Evolutionary conservation across 805 yeast species (phyloP).

Genomic region (Pichia deserticola): DNA sequence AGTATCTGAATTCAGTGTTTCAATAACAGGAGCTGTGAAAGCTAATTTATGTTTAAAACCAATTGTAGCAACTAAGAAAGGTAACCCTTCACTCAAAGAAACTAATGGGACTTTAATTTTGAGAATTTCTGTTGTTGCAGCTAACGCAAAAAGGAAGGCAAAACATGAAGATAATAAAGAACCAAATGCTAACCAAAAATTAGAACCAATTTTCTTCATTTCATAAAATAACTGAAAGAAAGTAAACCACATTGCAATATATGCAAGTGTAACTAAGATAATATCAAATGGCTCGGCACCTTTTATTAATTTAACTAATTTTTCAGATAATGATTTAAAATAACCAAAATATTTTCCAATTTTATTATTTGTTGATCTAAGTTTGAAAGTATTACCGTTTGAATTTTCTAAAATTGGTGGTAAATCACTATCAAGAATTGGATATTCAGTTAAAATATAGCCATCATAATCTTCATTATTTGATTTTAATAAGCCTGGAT

Average conservation of each 20-base stretch:
- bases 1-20: conserved; percentile 27
- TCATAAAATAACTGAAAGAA: conserved; percentile 66
- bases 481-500: conserved; percentile 34
- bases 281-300: conserved; percentile 86
- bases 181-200: conserved; percentile 78
- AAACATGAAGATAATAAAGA: conserved; percentile 71
- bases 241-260: conserved; percentile 82
- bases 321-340: conserved; percentile 32
- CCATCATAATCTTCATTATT: conserved; percentile 34
- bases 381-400: conserved; percentile 53
- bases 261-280: conserved; percentile 69
- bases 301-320: conserved; percentile 39
- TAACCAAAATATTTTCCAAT: conserved; percentile 51
- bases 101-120: conserved; percentile 60
- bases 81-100: conserved; percentile 82
- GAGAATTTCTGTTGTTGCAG: conserved; percentile 48
- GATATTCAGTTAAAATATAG: conserved; percentile 29
- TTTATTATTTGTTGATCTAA: conserved; percentile 45
- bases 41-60: conserved; percentile 85
- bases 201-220: conserved; percentile 73
- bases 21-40: conserved; percentile 54
- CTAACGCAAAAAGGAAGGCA: conserved; percentile 76
- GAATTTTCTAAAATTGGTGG: conserved; percentile 23
- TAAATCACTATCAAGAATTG: conserved; percentile 17
- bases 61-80: conserved; percentile 84